phyloP scores from a whole-genome alignment of 768 basidiomycete genomes.

The Phylloporus sp. region DNA sequence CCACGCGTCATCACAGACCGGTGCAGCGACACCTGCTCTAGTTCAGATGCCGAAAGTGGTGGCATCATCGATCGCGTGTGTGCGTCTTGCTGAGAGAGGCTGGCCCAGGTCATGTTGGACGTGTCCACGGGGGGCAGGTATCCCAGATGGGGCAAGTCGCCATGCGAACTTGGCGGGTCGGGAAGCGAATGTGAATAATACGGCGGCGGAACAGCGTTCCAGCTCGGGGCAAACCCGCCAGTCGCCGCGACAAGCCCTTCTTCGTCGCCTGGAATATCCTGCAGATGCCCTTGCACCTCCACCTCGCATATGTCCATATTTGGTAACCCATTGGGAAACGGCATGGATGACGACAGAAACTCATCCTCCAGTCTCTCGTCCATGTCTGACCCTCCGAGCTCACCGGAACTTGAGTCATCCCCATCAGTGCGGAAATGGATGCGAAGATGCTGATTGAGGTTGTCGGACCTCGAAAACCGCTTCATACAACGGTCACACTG shows the following conservation, averaged over 20 bases:
- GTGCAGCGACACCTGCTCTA: constrained; percentile 44
- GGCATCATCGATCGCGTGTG: constrained; percentile 43
- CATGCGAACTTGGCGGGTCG: constrained; percentile 17
- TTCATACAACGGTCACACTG: constrained; percentile 71
- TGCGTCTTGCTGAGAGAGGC: constrained; percentile 16
- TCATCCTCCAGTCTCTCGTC: constrained; percentile 38
- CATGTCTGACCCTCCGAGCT: constrained; percentile 23
- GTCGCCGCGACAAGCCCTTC: constrained; percentile 46
- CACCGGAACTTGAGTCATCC: constrained; percentile 27
- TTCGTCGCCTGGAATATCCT: constrained; percentile 55
- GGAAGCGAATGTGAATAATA: constrained; percentile 22
- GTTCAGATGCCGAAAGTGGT: constrained; percentile 55
- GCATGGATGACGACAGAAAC: constrained; percentile 20
- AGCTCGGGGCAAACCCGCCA: constrained; percentile 17
- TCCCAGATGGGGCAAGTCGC: constrained; percentile 17
- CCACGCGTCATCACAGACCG: constrained; percentile 21
- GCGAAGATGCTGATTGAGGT: constrained; percentile 80
- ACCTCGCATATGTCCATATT: constrained; percentile 58
- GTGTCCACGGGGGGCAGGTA: constrained; percentile 22
- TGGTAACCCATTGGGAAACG: constrained; percentile 32
- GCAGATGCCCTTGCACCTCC: constrained; percentile 53
- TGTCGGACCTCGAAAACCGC: constrained; percentile 85
- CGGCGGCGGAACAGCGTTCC: constrained; percentile 13
- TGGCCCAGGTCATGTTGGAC: constrained; percentile 24
- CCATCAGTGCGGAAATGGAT: constrained; percentile 53